Conservation (phyloP, 2,329 filamentous ascomycete genomes). For the Alternaria triticina region DNA sequence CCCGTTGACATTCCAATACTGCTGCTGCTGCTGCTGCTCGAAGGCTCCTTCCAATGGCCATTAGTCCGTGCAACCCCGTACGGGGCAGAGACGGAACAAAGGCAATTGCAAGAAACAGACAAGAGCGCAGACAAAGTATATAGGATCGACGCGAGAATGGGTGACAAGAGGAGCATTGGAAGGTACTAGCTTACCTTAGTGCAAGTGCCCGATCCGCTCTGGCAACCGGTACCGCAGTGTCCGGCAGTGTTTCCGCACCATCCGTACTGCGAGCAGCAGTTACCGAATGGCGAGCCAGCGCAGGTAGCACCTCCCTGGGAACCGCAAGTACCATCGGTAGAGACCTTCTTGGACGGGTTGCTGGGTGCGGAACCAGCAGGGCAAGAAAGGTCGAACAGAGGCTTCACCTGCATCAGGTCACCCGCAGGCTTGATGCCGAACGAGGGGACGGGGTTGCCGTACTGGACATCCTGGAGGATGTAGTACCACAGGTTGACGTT, state of each 20-base stretch:
- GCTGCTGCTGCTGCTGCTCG: slow-evolving; percentile 18
- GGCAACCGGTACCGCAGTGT: not conserved
- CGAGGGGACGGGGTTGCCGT: slow-evolving; percentile 66
- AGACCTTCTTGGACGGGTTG: not conserved
- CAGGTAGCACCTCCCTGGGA: not conserved
- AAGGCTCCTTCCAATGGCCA: slow-evolving; percentile 24
- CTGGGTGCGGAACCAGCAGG: slow-evolving; percentile 19
- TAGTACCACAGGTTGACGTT: slow-evolving; percentile 69
- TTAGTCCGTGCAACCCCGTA: slow-evolving; percentile 37
- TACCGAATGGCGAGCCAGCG: not conserved
- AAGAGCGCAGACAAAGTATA: slow-evolving; percentile 17
- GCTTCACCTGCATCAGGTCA: slow-evolving; percentile 36
- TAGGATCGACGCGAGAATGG: slow-evolving; percentile 25
- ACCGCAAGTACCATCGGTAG: not conserved
- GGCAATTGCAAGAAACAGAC: slow-evolving; percentile 10
- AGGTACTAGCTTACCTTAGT: slow-evolving; percentile 32
- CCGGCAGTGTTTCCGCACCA: not conserved
- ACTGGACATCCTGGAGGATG: slow-evolving; percentile 72
- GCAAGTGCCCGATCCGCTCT: slow-evolving; percentile 15
- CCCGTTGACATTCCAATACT: slow-evolving; percentile 15
- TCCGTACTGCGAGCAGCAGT: not conserved
- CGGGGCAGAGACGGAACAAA: slow-evolving; percentile 20
- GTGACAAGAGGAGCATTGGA: slow-evolving; percentile 19
- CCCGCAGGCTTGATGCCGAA: slow-evolving; percentile 71
- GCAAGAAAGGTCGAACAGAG: slow-evolving; percentile 47